Evolutionary conservation across 768 basidiomycete species (phyloP), one percentile per base, ranked within the genome.

Genomic region (button mushroom (Agaricus bisporus)): DNA sequence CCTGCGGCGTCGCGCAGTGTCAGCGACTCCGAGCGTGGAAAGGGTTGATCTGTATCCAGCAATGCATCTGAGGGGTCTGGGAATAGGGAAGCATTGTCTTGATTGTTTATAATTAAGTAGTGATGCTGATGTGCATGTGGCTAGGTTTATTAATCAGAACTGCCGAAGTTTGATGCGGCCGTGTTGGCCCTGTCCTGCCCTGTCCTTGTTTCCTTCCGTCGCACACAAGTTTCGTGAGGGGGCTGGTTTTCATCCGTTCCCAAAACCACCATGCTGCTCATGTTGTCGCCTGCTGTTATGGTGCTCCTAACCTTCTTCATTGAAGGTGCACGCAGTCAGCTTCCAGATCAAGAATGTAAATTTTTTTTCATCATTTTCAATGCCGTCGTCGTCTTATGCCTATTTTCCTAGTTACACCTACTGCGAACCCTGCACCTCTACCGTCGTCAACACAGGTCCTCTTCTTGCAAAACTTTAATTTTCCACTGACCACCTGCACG

Each of bases 261-360:
- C 17, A 14, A 26, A 25, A 9, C 20, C 50, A 20, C 15, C 35
- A 41, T 41, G 45, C 15, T 42, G 26, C 38, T 15, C n/a, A 32
- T 12, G 6, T 25, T 41, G 3, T 20, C 26, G 6, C 22, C 37
- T 18, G 2, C 18, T 2, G 26, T 17, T 15, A 17, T 47, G 8
- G 11, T 47, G 11, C 29, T 35, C 22, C 45, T 54, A 26, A 37
- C 44, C 52, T 54, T 54, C 52, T 47, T 54, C 10, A 35, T 44
- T 54, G 52, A 48, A 54, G 52, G 52, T 41, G 52, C 38, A 47
- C 22, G 51, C 69, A 38, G 60, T 58, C 14, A 76, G 75, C 39
- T n/a, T 37, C 70, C 36, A 69, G 18, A 58, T 66, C 2, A 25
- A 61, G 18, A 56, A 51, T 58, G 6, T 45, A 75, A 15, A 65